Evolutionary conservation across 169 alveolate genomes (phyloP).

Genomic region (Amoebophrya sp.): DNA sequence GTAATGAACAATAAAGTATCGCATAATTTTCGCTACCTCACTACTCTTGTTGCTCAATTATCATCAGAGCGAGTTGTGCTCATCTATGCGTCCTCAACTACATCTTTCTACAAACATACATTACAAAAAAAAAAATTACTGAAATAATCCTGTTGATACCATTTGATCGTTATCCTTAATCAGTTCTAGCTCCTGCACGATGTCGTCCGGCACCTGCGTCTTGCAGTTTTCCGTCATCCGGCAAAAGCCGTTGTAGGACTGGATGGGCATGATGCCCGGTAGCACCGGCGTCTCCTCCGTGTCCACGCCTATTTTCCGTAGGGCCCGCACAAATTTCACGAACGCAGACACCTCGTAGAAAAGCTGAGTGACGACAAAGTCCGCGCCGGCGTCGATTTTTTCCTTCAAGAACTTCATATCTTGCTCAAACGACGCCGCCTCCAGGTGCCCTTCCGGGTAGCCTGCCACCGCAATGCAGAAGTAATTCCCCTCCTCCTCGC

Average conservation of each 20-base stretch:
- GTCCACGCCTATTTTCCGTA: no score
- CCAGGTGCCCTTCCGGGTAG: constrained; percentile 65
- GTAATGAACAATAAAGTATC: no score
- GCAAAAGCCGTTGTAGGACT: constrained; percentile 55
- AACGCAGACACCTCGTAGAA: constrained; percentile 52
- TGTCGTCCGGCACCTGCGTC: constrained; percentile 54
- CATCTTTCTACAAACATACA: no score
- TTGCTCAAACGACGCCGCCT: constrained; percentile 47
- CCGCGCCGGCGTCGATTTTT: constrained; percentile 69
- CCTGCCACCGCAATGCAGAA: constrained; percentile 69
- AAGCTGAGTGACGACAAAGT: constrained; percentile 59
- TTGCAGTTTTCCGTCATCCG: constrained; percentile 56
- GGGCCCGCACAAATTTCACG: no score
- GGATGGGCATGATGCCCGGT: constrained; percentile 67
- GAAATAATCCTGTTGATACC: constrained; percentile 45
- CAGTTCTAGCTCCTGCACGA: constrained; percentile 52
- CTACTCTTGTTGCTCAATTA: no score
- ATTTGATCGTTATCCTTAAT: constrained; percentile 55
- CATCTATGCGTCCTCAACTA: no score
- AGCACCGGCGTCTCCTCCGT: no score
- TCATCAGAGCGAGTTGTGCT: no score
- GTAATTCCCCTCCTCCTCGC: constrained; percentile 56
- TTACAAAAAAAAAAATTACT: no score
- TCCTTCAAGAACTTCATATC: constrained; percentile 53
- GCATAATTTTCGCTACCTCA: no score